phyloP scores from a whole-genome alignment of 148 eudicot genomes.

The Rhododendron vialii region DNA sequence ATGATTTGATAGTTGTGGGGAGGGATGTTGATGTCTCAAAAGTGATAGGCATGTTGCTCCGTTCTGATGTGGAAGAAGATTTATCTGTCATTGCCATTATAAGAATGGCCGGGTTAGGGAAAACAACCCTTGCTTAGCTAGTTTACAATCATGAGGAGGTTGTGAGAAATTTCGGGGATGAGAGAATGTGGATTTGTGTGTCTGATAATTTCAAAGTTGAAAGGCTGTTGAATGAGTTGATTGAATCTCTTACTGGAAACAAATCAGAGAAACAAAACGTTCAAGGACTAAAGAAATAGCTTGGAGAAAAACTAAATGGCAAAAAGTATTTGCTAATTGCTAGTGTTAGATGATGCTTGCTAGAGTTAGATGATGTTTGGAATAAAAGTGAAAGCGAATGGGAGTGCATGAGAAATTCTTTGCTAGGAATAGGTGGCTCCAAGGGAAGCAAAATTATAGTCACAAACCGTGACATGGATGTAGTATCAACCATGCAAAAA shows the following conservation, averaged over 20 bases:
- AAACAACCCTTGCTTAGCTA: conserved; percentile 2
- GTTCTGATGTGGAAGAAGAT: neutral
- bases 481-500: neutral
- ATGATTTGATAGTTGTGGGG: neutral
- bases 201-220: neutral
- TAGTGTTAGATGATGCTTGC: too few species aligned
- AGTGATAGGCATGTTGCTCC: neutral
- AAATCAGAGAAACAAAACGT: neutral
- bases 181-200: conserved; percentile 4
- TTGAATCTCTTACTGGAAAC: neutral
- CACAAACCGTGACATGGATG: neutral
- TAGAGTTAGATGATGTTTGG: too few species aligned
- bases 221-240: neutral
- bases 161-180: too few species aligned
- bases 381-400: neutral
- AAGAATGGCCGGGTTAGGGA: neutral
- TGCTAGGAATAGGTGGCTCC: neutral
- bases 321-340: neutral
- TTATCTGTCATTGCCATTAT: conserved; percentile 1
- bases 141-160: neutral
- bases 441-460: neutral
- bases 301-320: conserved; percentile 2
- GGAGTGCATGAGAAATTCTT: neutral
- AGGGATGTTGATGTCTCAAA: neutral
- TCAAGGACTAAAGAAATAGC: neutral